A percentile compares a stretch with the other conserved stretches of the same genome.
Conservation (phyloP, 225 moss, liverwort and hornwort species). For the Bryoerythrophyllum caledonicum region DNA sequence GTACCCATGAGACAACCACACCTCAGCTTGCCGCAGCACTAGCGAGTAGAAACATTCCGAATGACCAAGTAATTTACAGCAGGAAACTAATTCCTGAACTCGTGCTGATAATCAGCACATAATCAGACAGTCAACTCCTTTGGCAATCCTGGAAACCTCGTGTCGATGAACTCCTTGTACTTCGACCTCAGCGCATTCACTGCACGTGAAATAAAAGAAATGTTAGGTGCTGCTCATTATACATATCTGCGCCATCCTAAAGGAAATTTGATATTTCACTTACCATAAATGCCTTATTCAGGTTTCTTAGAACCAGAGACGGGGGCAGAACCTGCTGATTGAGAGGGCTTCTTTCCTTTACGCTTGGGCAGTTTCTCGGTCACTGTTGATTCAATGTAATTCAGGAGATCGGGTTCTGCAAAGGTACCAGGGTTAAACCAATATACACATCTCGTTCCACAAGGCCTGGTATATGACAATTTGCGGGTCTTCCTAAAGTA, state of each 20-base stretch:
- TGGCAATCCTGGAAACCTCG: constrained; percentile 58
- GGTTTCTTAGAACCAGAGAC: constrained; percentile 50
- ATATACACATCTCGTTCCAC: background rate
- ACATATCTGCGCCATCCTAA: background rate
- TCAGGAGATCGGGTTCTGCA: constrained; percentile 62
- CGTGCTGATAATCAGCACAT: constrained; percentile 34
- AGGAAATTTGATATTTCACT: constrained; percentile 19
- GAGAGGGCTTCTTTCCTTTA: constrained; percentile 65
- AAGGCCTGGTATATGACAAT: background rate
- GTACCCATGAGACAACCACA: constrained; percentile 22
- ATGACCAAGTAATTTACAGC: constrained; percentile 32
- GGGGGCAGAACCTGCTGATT: constrained; percentile 59
- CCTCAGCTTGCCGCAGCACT: constrained; percentile 25
- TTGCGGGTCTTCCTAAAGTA: background rate
- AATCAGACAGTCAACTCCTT: constrained; percentile 52
- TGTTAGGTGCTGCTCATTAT: background rate
- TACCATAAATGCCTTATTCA: constrained; percentile 50
- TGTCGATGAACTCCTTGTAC: constrained; percentile 53
- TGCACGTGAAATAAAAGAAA: constrained; percentile 29
- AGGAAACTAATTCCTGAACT: constrained; percentile 25
- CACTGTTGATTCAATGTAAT: constrained; percentile 55
- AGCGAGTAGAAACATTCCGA: constrained; percentile 19
- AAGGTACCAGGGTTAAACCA: constrained; percentile 12
- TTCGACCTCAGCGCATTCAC: constrained; percentile 62
- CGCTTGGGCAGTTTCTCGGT: constrained; percentile 61